Evolutionary conservation across 2,329 filamentous ascomycete species (phyloP).

Genomic region (Scolecobasidium constrictum): DNA sequence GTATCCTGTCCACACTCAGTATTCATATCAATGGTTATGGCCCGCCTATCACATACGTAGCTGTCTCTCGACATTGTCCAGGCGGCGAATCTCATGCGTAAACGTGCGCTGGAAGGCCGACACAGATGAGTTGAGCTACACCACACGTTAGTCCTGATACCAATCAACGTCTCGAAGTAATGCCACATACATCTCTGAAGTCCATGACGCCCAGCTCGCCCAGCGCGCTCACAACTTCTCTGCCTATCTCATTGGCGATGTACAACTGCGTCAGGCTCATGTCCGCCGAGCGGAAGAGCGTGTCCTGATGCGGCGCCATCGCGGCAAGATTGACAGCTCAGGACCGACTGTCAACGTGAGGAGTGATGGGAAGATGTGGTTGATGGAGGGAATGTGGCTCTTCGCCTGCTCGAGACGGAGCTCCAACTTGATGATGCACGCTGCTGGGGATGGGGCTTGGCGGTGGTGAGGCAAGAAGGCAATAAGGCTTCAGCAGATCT

Average conservation of each 20-base stretch:
- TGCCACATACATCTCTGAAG: constrained; percentile 69
- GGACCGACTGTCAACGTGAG: background rate
- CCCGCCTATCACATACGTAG: constrained; percentile 56
- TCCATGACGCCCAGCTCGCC: constrained; percentile 94
- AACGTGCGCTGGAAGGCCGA: constrained; percentile 96
- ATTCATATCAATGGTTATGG: background rate
- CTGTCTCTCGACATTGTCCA: constrained; percentile 97
- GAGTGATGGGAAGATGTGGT: background rate
- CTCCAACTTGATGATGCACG: background rate
- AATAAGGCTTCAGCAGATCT: too few species aligned
- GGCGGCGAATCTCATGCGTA: constrained; percentile 90
- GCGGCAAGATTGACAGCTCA: constrained; percentile 13
- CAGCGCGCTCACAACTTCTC: constrained; percentile 91
- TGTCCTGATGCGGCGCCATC: constrained; percentile 63
- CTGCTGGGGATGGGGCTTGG: too few species aligned
- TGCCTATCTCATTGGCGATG: constrained; percentile 96
- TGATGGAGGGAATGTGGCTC: background rate
- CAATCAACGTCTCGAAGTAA: background rate
- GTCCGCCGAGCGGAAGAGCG: constrained; percentile 98
- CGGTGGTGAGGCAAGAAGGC: background rate
- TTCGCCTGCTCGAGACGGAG: background rate
- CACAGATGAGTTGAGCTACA: constrained; percentile 79
- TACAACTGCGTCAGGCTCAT: constrained; percentile 99
- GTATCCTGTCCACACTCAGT: constrained; percentile 51
- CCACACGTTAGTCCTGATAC: constrained; percentile 13